A percentile compares a stretch with the other conserved stretches of the same genome.
These are phyloP conservation scores for Amauroascus niger DNA, from an alignment of 2,329 filamentous ascomycete genomes.

Conservation along the genomic window DNA sequence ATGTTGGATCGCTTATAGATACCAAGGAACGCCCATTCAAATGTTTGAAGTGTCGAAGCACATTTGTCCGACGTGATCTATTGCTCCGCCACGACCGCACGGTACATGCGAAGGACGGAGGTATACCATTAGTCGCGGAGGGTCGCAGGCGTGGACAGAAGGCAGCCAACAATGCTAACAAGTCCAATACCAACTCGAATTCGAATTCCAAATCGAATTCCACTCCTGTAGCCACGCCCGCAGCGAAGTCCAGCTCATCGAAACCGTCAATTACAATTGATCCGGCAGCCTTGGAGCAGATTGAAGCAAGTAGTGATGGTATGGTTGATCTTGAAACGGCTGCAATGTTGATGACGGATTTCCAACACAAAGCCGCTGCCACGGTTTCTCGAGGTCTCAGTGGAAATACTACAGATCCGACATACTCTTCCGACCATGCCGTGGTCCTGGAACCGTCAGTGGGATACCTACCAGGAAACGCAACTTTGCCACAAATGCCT, in stretches of 20 bases:
- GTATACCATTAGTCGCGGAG: constrained; percentile 85
- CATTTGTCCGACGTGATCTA: constrained; percentile 93
- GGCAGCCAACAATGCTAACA: constrained; percentile 34
- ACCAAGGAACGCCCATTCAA: constrained; percentile 99
- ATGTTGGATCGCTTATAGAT: constrained; percentile 48
- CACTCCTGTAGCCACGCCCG: constrained; percentile 4
- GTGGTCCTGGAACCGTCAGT: constrained; percentile 65
- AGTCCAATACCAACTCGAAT: constrained; percentile 11
- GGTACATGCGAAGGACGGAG: constrained; percentile 96
- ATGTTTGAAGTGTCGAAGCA: constrained; percentile 95
- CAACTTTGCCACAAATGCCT: constrained; percentile 74
- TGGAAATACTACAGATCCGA: constrained; percentile 43
- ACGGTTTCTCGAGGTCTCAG: constrained; percentile 48
- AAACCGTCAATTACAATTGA: constrained; percentile 77
- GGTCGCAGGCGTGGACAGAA: constrained; percentile 58
- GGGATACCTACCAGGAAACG: constrained; percentile 66
- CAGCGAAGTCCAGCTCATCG: constrained; percentile 45
- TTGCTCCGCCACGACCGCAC: constrained; percentile 95
- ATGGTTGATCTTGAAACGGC: constrained; percentile 95
- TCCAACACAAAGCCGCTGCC: constrained; percentile 89
- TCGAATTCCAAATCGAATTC: constrained; percentile 11
- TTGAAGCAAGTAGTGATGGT: constrained; percentile 80
- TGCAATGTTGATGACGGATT: constrained; percentile 95
- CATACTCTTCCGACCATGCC: constrained; percentile 59
- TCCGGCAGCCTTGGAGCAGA: constrained; percentile 55